phyloP scores from a whole-genome alignment of 345 rosid species.

The Pugionium cornutum region DNA sequence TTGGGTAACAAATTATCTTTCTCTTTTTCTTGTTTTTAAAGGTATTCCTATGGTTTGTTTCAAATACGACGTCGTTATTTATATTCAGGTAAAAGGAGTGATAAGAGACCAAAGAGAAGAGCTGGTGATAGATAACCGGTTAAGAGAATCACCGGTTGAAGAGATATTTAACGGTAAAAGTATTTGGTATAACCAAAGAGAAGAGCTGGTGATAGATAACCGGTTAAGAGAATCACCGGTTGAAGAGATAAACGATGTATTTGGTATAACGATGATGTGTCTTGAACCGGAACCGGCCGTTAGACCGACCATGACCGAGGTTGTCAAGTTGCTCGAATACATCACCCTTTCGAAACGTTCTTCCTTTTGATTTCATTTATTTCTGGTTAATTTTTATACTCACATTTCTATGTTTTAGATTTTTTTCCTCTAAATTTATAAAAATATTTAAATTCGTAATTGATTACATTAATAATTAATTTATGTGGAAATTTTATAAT shows the following conservation, averaged over 20 bases:
- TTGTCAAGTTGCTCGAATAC: slow-evolving; percentile 80
- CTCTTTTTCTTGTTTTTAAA: neutral
- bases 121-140: slow-evolving; percentile 57
- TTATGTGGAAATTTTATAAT: neutral
- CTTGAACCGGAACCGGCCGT: slow-evolving; percentile 76
- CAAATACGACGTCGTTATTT: neutral
- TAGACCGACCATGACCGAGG: slow-evolving; percentile 85
- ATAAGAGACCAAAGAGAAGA: slow-evolving; percentile 66
- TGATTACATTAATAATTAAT: neutral
- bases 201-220: slow-evolving; percentile 59
- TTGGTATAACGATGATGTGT: slow-evolving; percentile 65
- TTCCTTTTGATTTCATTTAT: slow-evolving; percentile 14
- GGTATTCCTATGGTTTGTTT: neutral
- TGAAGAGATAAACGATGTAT: slow-evolving; percentile 57
- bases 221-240: slow-evolving; percentile 54
- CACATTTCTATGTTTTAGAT: no score
- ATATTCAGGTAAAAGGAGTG: slow-evolving; percentile 67
- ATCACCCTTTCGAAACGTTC: slow-evolving; percentile 39
- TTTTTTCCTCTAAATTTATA: no score
- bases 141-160: slow-evolving; percentile 53
- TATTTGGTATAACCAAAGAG: no score
- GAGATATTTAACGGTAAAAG: slow-evolving; percentile 59
- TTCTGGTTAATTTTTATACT: neutral
- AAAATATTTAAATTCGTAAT: no score
- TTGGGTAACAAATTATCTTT: slow-evolving; percentile 52